These are phyloP conservation scores for Penicillium sp. DNA, from an alignment of 2,329 filamentous ascomycete genomes.

Conservation along the genomic window DNA sequence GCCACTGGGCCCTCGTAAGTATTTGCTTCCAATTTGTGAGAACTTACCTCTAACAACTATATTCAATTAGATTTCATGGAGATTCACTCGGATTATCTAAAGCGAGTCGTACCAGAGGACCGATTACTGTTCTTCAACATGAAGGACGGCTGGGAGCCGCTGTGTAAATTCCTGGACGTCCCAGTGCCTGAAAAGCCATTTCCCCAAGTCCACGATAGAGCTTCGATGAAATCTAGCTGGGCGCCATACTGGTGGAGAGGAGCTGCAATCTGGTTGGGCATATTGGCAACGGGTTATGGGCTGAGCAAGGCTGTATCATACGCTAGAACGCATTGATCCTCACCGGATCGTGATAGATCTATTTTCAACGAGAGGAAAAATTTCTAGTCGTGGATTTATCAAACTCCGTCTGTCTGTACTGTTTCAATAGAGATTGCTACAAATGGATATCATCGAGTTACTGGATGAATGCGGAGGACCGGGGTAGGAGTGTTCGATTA, in stretches of 20 bases:
- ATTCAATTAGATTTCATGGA: slow-evolving; percentile 5
- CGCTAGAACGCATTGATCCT: neutral
- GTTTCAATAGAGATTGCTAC: no score
- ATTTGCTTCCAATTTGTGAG: neutral
- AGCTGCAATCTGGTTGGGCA: slow-evolving; percentile 6
- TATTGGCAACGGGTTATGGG: slow-evolving; percentile 4
- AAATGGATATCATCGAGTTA: no score
- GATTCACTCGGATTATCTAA: slow-evolving; percentile 20
- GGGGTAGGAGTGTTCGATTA: no score
- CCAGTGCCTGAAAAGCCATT: slow-evolving; percentile 44
- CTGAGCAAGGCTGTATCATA: slow-evolving; percentile 7
- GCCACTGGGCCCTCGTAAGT: slow-evolving; percentile 9
- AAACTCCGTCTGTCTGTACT: neutral
- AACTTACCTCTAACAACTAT: neutral
- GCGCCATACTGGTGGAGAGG: slow-evolving; percentile 10
- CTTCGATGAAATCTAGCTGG: slow-evolving; percentile 12
- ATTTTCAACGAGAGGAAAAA: neutral
- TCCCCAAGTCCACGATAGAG: slow-evolving; percentile 39
- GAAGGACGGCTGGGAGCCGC: slow-evolving; percentile 50
- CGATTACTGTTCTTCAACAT: slow-evolving; percentile 23
- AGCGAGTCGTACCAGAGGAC: slow-evolving; percentile 11
- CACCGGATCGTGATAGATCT: neutral
- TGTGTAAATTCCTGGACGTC: slow-evolving; percentile 51
- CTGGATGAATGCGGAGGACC: no score
- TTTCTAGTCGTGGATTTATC: neutral